Evolutionary conservation across 164 flowering plant genomes (phyloP).

Genomic region (Vitis rupestris): DNA sequence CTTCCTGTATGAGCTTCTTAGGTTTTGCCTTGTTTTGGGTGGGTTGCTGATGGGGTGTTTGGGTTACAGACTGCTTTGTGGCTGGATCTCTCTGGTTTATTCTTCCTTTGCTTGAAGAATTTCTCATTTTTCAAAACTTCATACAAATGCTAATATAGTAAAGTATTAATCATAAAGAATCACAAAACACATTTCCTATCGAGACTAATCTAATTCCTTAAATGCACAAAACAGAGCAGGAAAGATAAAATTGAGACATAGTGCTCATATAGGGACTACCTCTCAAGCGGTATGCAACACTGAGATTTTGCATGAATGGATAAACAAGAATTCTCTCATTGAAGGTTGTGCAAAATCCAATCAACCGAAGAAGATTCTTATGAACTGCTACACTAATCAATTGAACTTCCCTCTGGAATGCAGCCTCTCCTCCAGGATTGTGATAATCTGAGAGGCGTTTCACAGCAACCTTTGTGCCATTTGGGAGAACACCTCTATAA

Average conservation of each 20-base stretch:
- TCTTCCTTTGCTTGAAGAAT: too few relatives aligned
- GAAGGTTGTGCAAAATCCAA: slow-evolving; percentile 66
- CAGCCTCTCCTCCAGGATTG: slow-evolving; percentile 74
- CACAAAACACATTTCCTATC: too few relatives aligned
- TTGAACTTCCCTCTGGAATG: slow-evolving; percentile 63
- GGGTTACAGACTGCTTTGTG: too few relatives aligned
- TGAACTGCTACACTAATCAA: slow-evolving; percentile 73
- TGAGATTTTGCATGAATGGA: slow-evolving; percentile 65
- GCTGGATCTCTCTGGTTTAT: too few relatives aligned
- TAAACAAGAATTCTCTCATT: slow-evolving; percentile 69
- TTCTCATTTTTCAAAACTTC: too few relatives aligned
- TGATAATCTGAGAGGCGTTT: slow-evolving; percentile 56
- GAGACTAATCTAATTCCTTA: neutral
- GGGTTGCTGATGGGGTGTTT: too few relatives aligned
- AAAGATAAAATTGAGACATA: too few relatives aligned
- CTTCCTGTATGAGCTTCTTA: too few relatives aligned
- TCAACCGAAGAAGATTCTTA: slow-evolving; percentile 53
- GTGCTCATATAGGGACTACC: slow-evolving; percentile 29
- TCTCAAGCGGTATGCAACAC: slow-evolving; percentile 64
- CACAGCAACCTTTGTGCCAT: slow-evolving; percentile 56
- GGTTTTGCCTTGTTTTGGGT: too few relatives aligned
- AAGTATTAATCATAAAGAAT: too few relatives aligned
- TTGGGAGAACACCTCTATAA: slow-evolving; percentile 51
- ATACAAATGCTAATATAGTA: too few relatives aligned
- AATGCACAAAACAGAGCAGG: neutral